These are phyloP conservation scores for Alloteropsis angusta DNA, from an alignment of 202 grass and related monocot genomes.

Conservation along the genomic window DNA sequence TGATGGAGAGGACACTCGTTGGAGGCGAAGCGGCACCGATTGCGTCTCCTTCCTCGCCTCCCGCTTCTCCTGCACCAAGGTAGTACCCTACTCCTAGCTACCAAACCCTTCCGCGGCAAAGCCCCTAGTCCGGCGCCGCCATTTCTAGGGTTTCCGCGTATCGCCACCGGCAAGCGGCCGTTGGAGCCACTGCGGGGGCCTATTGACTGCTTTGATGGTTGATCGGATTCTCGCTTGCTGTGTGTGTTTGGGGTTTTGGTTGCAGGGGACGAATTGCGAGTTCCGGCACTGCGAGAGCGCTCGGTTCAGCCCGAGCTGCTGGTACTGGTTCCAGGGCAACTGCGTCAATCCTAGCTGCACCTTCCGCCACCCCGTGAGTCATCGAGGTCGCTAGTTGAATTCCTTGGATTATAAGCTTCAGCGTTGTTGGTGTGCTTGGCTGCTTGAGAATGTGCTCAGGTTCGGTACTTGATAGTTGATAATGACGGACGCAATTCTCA, in stretches of 20 bases:
- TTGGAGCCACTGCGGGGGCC: background rate
- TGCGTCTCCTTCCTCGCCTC: conserved; percentile 39
- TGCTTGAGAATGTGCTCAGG: background rate
- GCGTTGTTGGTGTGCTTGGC: background rate
- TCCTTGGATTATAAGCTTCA: background rate
- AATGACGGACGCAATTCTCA: background rate
- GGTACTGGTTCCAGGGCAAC: conserved; percentile 39
- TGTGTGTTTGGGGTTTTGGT: background rate
- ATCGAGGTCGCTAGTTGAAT: background rate
- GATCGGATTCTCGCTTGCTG: background rate
- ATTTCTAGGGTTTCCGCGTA: background rate
- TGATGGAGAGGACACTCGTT: conserved; percentile 15
- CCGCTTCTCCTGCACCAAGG: conserved; percentile 38
- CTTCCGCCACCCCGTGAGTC: conserved; percentile 38
- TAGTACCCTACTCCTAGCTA: background rate
- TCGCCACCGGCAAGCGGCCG: background rate
- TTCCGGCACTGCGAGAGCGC: conserved; percentile 36
- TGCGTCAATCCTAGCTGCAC: conserved; percentile 40
- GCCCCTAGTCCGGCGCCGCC: background rate
- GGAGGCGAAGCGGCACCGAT: conserved; percentile 29
- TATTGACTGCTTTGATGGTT: background rate
- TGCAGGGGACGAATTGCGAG: conserved; percentile 28
- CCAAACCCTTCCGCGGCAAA: background rate
- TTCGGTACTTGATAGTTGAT: background rate
- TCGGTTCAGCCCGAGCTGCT: conserved; percentile 37